Base-by-base conservation (phyloP, 164 flowering plant species). In the Liquidambar formosana region DNA sequence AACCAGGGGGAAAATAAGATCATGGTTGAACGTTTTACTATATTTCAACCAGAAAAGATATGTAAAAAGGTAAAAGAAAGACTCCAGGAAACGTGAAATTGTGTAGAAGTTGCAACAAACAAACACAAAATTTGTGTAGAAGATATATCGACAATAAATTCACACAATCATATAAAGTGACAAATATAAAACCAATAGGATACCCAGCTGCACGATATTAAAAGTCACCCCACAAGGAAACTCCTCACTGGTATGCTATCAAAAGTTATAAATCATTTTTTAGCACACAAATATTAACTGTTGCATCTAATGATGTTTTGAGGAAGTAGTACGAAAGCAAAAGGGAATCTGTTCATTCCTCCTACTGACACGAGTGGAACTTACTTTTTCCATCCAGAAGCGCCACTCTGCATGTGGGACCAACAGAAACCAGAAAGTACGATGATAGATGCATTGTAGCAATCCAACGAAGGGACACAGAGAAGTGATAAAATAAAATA, bases 331-430 rank as follows among this genome's bases (percentile, higher is more conserved):
- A 74, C 6, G 63, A 75, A 74, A 80, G 72, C 57, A 75, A 63
- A 1, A 62, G 62, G 68, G 57, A 75, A 71, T 73, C 54, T 46
- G 71, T 66, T 78, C 58, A 26, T 74, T 74, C 71, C 80, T 70
- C 63, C 72, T 63, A 78, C 43, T 70, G 64, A 71, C 70, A 77
- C 72, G 65, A 77, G 69, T 64, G 57, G 70, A 80, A 87, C 90
- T 86, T 87, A 86, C 88, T 73, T 79, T 73, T 70, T 62, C 69
- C 66, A 57, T 68, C 79, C 65, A 28, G 81, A 71, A 73, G 74
- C 71, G 79, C 73, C 67, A 70, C 73, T 75, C 72, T 48, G 71
- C 72, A 63, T 47, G 65, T 59, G 68, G 38, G 77, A 43, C 44
- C 63, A 61, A 51, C 43, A 61, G 51, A 71, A 61, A 66, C 59